Conservation (phyloP, 805 yeast species). For the Schwanniomyces vanrijiae region DNA sequence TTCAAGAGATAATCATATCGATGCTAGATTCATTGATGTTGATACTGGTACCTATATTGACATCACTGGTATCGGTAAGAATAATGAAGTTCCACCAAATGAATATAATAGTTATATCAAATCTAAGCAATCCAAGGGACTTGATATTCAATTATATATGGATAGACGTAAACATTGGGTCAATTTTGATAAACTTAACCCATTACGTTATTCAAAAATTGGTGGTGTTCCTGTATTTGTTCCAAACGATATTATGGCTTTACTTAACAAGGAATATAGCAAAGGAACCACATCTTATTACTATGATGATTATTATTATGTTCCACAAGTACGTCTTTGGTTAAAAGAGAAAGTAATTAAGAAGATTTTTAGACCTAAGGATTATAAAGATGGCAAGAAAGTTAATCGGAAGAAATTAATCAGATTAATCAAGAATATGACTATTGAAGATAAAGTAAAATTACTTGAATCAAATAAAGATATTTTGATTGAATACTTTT, state of each 20-base stretch:
- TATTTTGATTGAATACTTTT: conserved; percentile 24
- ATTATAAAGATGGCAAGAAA: conserved; percentile 11
- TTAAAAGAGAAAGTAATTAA: conserved; percentile 12
- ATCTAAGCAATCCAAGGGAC: conserved; percentile 16
- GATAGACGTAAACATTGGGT: conserved; percentile 35
- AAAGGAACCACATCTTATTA: conserved; percentile 21
- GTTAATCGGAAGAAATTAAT: conserved; percentile 12
- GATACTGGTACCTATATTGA: conserved; percentile 58
- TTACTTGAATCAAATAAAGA: conserved; percentile 20
- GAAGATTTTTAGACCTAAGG: conserved; percentile 13
- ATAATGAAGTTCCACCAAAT: conserved; percentile 18
- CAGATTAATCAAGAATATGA: conserved; percentile 12
- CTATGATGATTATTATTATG: conserved; percentile 22
- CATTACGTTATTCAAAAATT: conserved; percentile 51
- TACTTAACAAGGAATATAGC: conserved; percentile 26
- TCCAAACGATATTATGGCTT: conserved; percentile 26
- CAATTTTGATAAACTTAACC: conserved; percentile 42
- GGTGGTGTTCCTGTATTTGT: conserved; percentile 49
- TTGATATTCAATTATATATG: conserved; percentile 24
- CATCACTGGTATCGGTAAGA: conserved; percentile 42
- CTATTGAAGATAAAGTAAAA: conserved; percentile 20
- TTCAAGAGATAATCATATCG: conserved; percentile 23
- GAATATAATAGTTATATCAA: conserved; percentile 17
- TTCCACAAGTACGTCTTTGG: conserved; percentile 25
- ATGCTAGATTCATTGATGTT: conserved; percentile 54